Evolutionary conservation across 2,329 filamentous ascomycete species (phyloP), one percentile per base, ranked within the genome.

Genomic region (Pseudogymnoascus sp.): DNA sequence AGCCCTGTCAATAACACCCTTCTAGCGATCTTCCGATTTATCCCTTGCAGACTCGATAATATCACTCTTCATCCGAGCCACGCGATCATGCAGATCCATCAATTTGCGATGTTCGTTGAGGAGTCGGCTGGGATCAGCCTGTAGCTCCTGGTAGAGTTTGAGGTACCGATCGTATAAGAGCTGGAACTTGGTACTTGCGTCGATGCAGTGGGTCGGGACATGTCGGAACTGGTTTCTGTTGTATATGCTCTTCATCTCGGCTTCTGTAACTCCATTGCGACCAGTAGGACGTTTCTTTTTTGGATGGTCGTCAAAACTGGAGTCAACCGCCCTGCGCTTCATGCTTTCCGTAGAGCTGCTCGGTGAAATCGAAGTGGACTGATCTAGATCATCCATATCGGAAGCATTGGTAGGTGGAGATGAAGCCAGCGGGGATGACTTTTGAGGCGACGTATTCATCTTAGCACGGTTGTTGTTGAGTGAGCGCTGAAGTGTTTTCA

Each of bases 371-470:
- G 60, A 64, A 25, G 68, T 67, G 4, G 69, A 69, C 33, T 65
- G 66, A 13, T 68, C 69, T 18, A 71, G 73, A 48, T 75, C 71
- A 31, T 85, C 83, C 37, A 86, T 73, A 62, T 87, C 84, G 1
- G 84, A 86, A 0, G 83, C 85, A 65, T 87, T 87, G 6, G 84
- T 86, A 0, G 84, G 84, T 10, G 84, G 83, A 5, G 84, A 87
- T 1, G 83, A 84, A n/a, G 84, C 84, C 15, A 87, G 75, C 3
- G 84, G 85, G 8, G 85, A 87, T 2, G 85, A 87, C 70, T 87
- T 87, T 59, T 77, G 77, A 0, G 83, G 83, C 5, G 83, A 85
- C 0, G 80, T 85, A 64, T 79, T 77, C 72, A 82, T 82, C 70
- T 78, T 81, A 55, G 63, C 69, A 65, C 58, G 33, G 12, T 12